phyloP scores from a whole-genome alignment of 164 flowering plant species.

The Umbellularia californica region DNA sequence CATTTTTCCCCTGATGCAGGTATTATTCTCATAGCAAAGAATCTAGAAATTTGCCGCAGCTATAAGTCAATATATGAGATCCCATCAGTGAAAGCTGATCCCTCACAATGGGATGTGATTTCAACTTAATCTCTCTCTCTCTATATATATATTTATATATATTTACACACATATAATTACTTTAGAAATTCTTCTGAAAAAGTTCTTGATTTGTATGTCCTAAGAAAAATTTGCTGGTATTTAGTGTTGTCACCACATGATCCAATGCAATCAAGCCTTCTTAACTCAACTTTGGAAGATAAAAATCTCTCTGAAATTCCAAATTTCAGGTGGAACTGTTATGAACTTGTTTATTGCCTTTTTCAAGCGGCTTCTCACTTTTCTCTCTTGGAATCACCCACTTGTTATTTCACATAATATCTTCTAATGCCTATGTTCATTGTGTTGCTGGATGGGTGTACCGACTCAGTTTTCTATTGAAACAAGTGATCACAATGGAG shows the following conservation, averaged over 20 bases:
- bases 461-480: conserved; percentile 58
- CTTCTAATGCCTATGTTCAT: conserved; percentile 7
- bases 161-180: too few species aligned
- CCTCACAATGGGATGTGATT: conserved; percentile 78
- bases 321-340: conserved; percentile 51
- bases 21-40: conserved; percentile 77
- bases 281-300: conserved; percentile 85
- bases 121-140: not conserved
- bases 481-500: conserved; percentile 93
- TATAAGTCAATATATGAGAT: conserved; percentile 89
- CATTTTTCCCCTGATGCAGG: conserved; percentile 32
- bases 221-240: conserved; percentile 96
- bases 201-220: conserved; percentile 32
- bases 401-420: not conserved
- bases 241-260: conserved; percentile 82
- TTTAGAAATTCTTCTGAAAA: not conserved
- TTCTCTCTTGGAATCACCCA: not conserved
- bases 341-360: not conserved
- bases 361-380: not conserved
- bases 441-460: conserved; percentile 1
- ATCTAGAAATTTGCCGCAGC: conserved; percentile 91
- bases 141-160: too few species aligned
- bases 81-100: conserved; percentile 72
- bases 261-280: conserved; percentile 98
- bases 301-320: conserved; percentile 87